phyloP scores from a whole-genome alignment of 108 stramenopile genomes.

The Ochromonas danica region DNA sequence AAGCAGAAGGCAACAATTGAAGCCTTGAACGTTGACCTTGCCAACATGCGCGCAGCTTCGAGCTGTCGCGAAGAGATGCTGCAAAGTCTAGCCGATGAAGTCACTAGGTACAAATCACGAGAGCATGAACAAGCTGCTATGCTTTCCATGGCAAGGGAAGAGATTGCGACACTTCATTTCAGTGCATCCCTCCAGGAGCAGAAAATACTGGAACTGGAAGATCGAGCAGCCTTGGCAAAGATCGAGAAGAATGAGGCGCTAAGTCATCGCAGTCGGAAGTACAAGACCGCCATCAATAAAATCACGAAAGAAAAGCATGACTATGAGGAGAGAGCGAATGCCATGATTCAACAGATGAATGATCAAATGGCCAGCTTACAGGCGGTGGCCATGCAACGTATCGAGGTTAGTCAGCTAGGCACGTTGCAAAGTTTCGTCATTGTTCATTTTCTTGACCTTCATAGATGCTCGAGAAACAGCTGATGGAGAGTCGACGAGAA shows the following conservation, averaged over 20 bases:
- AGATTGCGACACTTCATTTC: background rate
- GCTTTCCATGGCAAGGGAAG: background rate
- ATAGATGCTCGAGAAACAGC: slow-evolving; percentile 1
- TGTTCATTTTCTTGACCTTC: background rate
- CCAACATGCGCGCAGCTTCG: no score
- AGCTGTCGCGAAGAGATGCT: no score
- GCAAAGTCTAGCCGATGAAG: no score
- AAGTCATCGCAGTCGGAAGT: background rate
- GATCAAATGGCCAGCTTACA: slow-evolving; percentile 4
- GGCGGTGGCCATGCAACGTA: background rate
- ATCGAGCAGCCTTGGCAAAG: no score
- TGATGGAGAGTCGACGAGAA: background rate
- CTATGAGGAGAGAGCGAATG: background rate
- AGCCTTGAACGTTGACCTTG: no score
- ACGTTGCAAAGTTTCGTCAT: background rate
- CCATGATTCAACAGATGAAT: slow-evolving; percentile 6
- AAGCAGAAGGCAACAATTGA: no score
- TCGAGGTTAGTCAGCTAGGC: background rate
- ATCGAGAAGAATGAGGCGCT: background rate
- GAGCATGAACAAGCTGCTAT: no score
- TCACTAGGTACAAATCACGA: no score
- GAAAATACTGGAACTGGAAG: background rate
- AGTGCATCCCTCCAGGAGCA: background rate
- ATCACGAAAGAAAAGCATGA: background rate
- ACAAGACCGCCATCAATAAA: background rate